Conservation (phyloP, 768 basidiomycete species). For the Chalciporus chontae region DNA sequence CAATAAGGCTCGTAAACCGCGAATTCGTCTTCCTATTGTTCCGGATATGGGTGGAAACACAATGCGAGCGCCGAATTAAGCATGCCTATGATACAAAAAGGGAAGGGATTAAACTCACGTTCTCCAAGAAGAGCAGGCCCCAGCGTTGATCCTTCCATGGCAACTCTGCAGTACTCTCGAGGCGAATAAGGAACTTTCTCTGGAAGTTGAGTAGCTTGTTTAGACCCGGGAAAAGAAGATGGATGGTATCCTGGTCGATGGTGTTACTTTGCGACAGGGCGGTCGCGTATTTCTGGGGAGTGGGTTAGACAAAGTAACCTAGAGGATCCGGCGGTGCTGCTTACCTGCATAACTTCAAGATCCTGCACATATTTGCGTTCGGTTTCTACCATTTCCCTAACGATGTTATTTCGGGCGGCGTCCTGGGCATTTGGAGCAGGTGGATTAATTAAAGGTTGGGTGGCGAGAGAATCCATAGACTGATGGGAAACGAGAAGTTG, state of each 20-base stretch:
- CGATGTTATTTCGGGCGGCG: slow-evolving; percentile 68
- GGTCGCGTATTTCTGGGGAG: slow-evolving; percentile 77
- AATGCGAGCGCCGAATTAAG: slow-evolving; percentile 44
- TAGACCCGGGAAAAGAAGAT: slow-evolving; percentile 91
- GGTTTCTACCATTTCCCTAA: slow-evolving; percentile 89
- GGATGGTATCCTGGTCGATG: slow-evolving; percentile 93
- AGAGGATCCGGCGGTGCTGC: too few species aligned
- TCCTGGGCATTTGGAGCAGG: slow-evolving; percentile 57
- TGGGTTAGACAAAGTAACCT: slow-evolving; percentile 13
- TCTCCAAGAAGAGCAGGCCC: slow-evolving; percentile 81
- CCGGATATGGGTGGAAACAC: slow-evolving; percentile 29
- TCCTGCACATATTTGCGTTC: slow-evolving; percentile 97
- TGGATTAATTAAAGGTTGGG: slow-evolving; percentile 38
- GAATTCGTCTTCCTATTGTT: slow-evolving; percentile 92
- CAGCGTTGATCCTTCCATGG: slow-evolving; percentile 85
- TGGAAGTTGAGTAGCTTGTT: slow-evolving; percentile 97
- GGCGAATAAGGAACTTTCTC: slow-evolving; percentile 84
- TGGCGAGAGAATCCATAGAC: slow-evolving; percentile 54
- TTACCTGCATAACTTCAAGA: slow-evolving; percentile 91
- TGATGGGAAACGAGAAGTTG: slow-evolving; percentile 52
- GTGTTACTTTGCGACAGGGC: slow-evolving; percentile 78
- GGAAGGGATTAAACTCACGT: slow-evolving; percentile 46
- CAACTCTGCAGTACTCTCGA: slow-evolving; percentile 81
- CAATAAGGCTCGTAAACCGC: slow-evolving; percentile 96
- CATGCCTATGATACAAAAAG: slow-evolving; percentile 16